These are phyloP conservation scores for Xylaria sp. DNA, from an alignment of 2,329 filamentous ascomycete genomes.

Conservation along the genomic window DNA sequence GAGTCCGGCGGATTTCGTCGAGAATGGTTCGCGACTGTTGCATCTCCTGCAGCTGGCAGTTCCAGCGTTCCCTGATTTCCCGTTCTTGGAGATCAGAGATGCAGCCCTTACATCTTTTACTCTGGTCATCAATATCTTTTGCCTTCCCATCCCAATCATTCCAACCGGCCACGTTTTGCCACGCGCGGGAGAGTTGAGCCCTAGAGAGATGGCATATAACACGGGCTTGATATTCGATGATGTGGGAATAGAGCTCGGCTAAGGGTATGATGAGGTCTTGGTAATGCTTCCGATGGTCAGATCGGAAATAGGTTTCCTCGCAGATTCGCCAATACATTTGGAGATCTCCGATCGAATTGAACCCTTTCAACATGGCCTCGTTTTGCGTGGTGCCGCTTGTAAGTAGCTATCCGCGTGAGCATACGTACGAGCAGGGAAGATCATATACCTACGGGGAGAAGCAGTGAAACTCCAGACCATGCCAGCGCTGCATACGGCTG, in stretches of 20 bases:
- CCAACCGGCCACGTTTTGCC: conserved; percentile 1
- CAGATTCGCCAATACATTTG: conserved; percentile 14
- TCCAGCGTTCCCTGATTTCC: background rate
- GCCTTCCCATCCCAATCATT: conserved; percentile 7
- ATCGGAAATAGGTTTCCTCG: background rate
- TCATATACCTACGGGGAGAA: conserved; percentile 5
- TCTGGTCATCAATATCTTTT: background rate
- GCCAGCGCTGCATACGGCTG: conserved; percentile 16
- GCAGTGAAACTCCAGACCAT: conserved; percentile 11
- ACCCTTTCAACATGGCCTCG: conserved; percentile 3
- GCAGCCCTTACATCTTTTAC: background rate
- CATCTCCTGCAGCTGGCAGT: background rate
- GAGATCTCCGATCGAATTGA: background rate
- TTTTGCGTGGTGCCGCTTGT: background rate
- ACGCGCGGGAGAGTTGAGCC: conserved; percentile 12
- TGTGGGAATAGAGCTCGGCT: conserved; percentile 4
- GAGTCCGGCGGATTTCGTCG: background rate
- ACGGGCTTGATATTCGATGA: conserved; percentile 14
- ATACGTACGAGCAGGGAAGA: background rate
- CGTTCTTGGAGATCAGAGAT: background rate
- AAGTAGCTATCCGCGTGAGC: conserved; percentile 9
- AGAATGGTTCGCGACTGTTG: background rate
- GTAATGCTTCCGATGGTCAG: no score
- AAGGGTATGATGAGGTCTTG: no score
- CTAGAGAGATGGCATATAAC: conserved; percentile 16